Percentiles rank a stretch among this genome's conserved stretches.
phyloP scores from a whole-genome alignment of 2,329 filamentous ascomycete species.

The Claviceps monticola region DNA sequence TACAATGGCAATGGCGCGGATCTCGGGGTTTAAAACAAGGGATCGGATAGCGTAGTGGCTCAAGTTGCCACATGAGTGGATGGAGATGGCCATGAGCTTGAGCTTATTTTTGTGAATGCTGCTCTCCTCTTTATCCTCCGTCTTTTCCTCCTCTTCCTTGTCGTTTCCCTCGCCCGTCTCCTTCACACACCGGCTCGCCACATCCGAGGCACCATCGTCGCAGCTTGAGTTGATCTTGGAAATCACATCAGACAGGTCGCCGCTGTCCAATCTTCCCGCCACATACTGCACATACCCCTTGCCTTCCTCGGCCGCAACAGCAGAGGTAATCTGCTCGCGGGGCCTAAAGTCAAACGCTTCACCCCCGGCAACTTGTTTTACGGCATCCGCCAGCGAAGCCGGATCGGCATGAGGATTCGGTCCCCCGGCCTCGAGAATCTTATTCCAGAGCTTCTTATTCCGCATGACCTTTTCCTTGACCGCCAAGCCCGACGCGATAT shows the following conservation, averaged over 20 bases:
- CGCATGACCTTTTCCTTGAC: constrained; percentile 59
- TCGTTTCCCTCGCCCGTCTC: background rate
- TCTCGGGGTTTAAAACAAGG: constrained; percentile 67
- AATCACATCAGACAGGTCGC: constrained; percentile 57
- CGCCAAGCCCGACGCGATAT: constrained; percentile 66
- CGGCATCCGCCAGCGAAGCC: constrained; percentile 18
- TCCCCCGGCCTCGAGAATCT: constrained; percentile 28
- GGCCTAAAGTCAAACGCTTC: constrained; percentile 32
- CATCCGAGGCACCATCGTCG: constrained; percentile 1
- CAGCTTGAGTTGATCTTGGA: constrained; percentile 33
- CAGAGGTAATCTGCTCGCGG: constrained; percentile 30
- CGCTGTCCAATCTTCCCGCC: constrained; percentile 58
- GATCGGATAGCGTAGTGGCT: constrained; percentile 87
- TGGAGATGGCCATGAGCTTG: constrained; percentile 73
- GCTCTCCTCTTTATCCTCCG: background rate
- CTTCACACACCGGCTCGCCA: background rate
- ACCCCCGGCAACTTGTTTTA: constrained; percentile 20
- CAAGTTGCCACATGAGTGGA: constrained; percentile 96
- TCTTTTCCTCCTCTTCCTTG: constrained; percentile 3
- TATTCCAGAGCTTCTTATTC: constrained; percentile 68
- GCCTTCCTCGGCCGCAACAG: constrained; percentile 44
- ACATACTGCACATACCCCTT: constrained; percentile 66
- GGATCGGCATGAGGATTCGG: constrained; percentile 30
- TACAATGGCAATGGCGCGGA: constrained; percentile 85
- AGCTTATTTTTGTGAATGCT: constrained; percentile 20